Percentiles rank a stretch among this genome's conserved stretches.
These are phyloP conservation scores for Verticillium nubilum DNA, from an alignment of 2,329 filamentous ascomycete species.

Conservation along the genomic window DNA sequence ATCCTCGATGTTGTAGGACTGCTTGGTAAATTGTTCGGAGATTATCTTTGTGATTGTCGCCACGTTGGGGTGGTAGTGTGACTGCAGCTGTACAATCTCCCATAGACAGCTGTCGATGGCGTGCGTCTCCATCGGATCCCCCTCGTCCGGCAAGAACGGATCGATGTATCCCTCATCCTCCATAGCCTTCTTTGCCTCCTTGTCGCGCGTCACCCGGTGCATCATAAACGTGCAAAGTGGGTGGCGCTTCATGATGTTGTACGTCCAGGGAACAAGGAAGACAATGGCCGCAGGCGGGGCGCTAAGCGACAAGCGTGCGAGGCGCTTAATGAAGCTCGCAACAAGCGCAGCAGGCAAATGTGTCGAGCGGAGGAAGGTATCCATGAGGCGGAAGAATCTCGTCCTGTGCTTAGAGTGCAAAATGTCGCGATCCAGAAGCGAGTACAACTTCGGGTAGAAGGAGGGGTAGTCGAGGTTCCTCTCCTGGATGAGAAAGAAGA, in stretches of 20 bases:
- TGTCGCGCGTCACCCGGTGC: constrained; percentile 64
- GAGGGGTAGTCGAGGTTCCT: constrained; percentile 94
- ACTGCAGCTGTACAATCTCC: constrained; percentile 88
- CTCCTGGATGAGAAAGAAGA: constrained; percentile 91
- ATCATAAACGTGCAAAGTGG: constrained; percentile 95
- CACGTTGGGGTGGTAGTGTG: constrained; percentile 95
- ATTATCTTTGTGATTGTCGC: constrained; percentile 91
- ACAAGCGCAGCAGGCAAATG: constrained; percentile 89
- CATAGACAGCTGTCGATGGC: constrained; percentile 92
- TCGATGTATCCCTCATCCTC: constrained; percentile 60
- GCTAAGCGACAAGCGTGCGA: constrained; percentile 77
- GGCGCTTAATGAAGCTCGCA: constrained; percentile 93
- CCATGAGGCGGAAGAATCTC: constrained; percentile 85
- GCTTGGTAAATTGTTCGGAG: constrained; percentile 95
- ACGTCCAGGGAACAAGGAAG: constrained; percentile 84
- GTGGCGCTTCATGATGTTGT: constrained; percentile 88
- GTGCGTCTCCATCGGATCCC: constrained; percentile 76
- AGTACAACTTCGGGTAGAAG: constrained; percentile 93
- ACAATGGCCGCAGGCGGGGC: constrained; percentile 88
- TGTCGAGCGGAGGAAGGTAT: constrained; percentile 84
- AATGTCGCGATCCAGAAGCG: constrained; percentile 76
- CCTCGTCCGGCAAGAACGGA: constrained; percentile 69
- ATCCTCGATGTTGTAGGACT: constrained; percentile 91
- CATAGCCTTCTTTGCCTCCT: constrained; percentile 51
- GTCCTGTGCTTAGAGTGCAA: constrained; percentile 93